A percentile compares a stretch with the other conserved stretches of the same genome.
These are phyloP conservation scores for Leccinum subrobustum DNA, from an alignment of 1,284 basidiomycete genomes.

Conservation along the genomic window DNA sequence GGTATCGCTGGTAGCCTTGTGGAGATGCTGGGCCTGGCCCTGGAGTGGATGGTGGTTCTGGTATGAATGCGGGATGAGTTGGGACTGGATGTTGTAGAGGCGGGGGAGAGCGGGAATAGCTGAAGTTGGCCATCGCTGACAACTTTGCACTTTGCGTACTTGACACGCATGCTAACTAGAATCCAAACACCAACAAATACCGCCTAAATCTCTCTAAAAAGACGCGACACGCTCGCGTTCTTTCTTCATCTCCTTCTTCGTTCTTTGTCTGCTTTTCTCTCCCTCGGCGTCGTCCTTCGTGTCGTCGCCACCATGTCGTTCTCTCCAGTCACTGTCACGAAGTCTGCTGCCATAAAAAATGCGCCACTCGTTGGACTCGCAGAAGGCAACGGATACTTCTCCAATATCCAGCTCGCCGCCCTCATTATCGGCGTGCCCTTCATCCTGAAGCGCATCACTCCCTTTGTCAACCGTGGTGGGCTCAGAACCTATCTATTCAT, in stretches of 20 bases:
- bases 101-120: conserved; percentile 63
- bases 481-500: conserved; percentile 86
- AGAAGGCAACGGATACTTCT: conserved; percentile 86
- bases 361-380: conserved; percentile 80
- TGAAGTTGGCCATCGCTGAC: conserved; percentile 36
- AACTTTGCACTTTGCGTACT: background rate
- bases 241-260: conserved; percentile 19
- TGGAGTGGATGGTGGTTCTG: conserved; percentile 84
- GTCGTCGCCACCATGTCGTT: conserved; percentile 39
- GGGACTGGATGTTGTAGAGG: conserved; percentile 88
- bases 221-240: background rate
- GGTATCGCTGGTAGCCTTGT: conserved; percentile 72
- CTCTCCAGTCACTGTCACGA: conserved; percentile 55
- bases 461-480: conserved; percentile 75
- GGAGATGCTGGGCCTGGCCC: conserved; percentile 48
- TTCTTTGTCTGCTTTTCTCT: conserved; percentile 6
- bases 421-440: conserved; percentile 79
- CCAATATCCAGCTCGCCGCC: conserved; percentile 77
- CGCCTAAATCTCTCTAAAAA: conserved; percentile 26
- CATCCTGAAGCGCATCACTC: conserved; percentile 75
- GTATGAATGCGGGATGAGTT: conserved; percentile 86
- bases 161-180: background rate
- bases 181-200: conserved; percentile 26
- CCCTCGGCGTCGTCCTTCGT: conserved; percentile 11
- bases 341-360: conserved; percentile 74